These are phyloP conservation scores for Rhodotorula paludigena DNA, from an alignment of 768 basidiomycete genomes.

Conservation along the genomic window DNA sequence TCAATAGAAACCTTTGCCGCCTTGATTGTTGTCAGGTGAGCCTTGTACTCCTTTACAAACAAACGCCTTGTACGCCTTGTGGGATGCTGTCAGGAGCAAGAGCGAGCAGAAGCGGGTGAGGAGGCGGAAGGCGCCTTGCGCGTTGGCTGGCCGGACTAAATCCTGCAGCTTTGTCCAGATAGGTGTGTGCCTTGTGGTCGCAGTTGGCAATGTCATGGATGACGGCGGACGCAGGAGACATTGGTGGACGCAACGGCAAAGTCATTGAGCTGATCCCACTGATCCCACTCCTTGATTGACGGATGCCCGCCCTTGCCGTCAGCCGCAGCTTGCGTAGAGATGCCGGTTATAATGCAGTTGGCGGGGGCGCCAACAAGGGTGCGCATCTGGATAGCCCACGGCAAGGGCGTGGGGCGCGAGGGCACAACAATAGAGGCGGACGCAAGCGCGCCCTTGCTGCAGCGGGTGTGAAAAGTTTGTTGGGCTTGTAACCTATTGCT, in stretches of 20 bases:
- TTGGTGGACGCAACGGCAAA: neutral
- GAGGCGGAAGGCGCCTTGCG: no score
- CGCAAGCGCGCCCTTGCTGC: neutral
- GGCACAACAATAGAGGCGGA: neutral
- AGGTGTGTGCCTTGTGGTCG: neutral
- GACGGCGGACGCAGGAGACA: neutral
- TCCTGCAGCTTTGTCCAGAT: neutral
- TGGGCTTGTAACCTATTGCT: slow-evolving; percentile 1
- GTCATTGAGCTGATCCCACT: slow-evolving; percentile 2
- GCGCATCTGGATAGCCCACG: slow-evolving; percentile 1
- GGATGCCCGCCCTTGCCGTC: no score
- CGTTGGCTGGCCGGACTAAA: neutral
- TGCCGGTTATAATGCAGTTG: neutral
- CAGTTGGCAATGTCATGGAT: neutral
- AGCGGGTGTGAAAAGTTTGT: neutral
- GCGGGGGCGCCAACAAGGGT: neutral
- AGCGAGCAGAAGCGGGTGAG: neutral
- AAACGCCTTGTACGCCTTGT: neutral
- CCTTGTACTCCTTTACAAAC: neutral
- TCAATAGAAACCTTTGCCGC: neutral
- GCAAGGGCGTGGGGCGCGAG: neutral
- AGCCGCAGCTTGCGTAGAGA: neutral
- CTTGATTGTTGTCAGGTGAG: neutral
- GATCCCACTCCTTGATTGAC: no score
- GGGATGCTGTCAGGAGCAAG: neutral